Conservation (phyloP, 139 green algal species). For the Asterochloris erici region DNA sequence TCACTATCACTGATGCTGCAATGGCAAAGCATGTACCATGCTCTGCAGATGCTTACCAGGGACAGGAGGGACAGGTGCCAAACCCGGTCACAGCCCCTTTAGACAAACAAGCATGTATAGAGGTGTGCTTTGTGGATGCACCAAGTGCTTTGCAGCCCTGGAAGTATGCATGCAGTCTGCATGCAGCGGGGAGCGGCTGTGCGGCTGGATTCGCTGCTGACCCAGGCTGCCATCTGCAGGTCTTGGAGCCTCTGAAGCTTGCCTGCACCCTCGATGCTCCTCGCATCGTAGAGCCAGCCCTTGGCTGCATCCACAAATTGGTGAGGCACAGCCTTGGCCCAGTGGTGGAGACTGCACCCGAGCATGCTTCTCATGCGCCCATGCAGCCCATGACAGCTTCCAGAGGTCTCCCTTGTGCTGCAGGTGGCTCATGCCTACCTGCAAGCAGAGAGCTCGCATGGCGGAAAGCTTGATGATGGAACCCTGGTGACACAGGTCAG, state of each 20-base stretch:
- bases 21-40: neutral
- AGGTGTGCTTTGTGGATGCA: neutral
- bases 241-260: conserved; percentile 70
- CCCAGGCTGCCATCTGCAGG: conserved; percentile 15
- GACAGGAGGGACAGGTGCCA: neutral
- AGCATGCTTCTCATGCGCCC: neutral
- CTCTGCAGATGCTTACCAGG: neutral
- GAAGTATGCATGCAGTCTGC: neutral
- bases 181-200: neutral
- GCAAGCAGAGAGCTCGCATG: conserved; percentile 56
- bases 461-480: conserved; percentile 51
- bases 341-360: too few relatives aligned
- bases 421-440: conserved; percentile 80
- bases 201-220: neutral
- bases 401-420: neutral
- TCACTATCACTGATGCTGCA: neutral
- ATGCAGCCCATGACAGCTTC: neutral
- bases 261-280: conserved; percentile 44
- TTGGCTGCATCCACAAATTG: conserved; percentile 89
- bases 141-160: neutral
- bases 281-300: conserved; percentile 64
- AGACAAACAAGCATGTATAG: neutral
- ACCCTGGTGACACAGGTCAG: conserved; percentile 40
- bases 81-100: neutral
- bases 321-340: conserved; percentile 29